phyloP scores from a whole-genome alignment of 2,329 filamentous ascomycete genomes.

The Talaromyces sp. region DNA sequence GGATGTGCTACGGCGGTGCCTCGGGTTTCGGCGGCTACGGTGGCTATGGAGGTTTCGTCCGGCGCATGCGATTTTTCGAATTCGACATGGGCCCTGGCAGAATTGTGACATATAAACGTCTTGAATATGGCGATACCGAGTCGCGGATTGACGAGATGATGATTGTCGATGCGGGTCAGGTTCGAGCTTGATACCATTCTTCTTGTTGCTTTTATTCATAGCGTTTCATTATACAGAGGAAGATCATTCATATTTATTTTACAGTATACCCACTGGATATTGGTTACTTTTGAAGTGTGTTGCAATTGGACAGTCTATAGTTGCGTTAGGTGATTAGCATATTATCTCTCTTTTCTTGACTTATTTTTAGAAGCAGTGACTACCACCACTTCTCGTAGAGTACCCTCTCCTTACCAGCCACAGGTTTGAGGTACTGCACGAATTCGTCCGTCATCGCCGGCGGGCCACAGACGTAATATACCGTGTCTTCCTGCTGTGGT shows the following conservation, averaged over 20 bases:
- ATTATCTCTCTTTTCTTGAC: background rate
- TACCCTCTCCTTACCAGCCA: slow-evolving; percentile 47
- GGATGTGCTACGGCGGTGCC: slow-evolving; percentile 98
- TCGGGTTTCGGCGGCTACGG: slow-evolving; percentile 93
- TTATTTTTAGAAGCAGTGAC: background rate
- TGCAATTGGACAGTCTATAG: background rate
- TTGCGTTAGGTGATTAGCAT: background rate
- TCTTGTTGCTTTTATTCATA: background rate
- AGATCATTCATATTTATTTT: background rate
- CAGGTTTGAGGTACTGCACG: slow-evolving; percentile 41
- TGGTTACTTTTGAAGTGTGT: background rate
- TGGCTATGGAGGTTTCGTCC: slow-evolving; percentile 80
- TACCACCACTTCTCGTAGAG: slow-evolving; percentile 65
- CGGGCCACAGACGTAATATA: slow-evolving; percentile 67
- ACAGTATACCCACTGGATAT: slow-evolving; percentile 8
- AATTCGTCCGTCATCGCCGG: slow-evolving; percentile 67
- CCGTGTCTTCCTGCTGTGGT: slow-evolving; percentile 28
- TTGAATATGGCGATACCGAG: slow-evolving; percentile 62
- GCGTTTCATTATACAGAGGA: background rate
- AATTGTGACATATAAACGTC: slow-evolving; percentile 86
- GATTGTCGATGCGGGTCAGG: slow-evolving; percentile 55
- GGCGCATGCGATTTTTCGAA: slow-evolving; percentile 83
- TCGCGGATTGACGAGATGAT: slow-evolving; percentile 57
- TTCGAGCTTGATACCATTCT: slow-evolving; percentile 20
- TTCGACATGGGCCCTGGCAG: slow-evolving; percentile 87